Percentiles rank a stretch among this genome's conserved stretches.
Evolutionary conservation across 2,329 filamentous ascomycete species (phyloP).

Genomic region (Ceratocystis variospora): DNA sequence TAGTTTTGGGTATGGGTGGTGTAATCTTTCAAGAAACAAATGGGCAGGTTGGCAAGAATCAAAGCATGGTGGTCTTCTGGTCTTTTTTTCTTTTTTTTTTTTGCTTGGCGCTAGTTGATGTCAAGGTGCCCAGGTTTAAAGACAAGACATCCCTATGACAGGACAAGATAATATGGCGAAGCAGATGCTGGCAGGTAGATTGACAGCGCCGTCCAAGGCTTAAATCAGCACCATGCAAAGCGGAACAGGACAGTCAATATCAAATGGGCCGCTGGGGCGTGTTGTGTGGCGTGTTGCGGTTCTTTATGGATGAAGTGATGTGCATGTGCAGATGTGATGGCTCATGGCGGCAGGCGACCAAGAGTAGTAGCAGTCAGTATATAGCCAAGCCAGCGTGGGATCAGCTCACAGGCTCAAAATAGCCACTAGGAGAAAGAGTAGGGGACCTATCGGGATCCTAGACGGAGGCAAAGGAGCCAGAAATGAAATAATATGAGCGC

Average conservation of each 20-base stretch:
- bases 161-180: neutral
- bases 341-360: too few species aligned
- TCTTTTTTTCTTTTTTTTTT: neutral
- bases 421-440: neutral
- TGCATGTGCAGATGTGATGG: too few species aligned
- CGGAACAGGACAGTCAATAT: neutral
- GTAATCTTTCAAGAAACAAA: neutral
- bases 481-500: too few species aligned
- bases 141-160: neutral
- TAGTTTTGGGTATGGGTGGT: neutral
- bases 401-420: too few species aligned
- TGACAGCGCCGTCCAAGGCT: neutral
- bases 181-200: neutral
- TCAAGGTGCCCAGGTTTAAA: neutral
- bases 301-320: neutral
- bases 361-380: neutral
- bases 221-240: neutral
- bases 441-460: neutral
- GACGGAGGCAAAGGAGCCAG: neutral
- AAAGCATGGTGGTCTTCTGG: constrained; percentile 3
- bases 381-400: neutral
- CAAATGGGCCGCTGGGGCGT: neutral
- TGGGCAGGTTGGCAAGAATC: neutral
- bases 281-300: neutral
- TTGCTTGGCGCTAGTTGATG: neutral